phyloP scores from a whole-genome alignment of 2,329 filamentous ascomycete genomes.

The Chaetomium sp. region DNA sequence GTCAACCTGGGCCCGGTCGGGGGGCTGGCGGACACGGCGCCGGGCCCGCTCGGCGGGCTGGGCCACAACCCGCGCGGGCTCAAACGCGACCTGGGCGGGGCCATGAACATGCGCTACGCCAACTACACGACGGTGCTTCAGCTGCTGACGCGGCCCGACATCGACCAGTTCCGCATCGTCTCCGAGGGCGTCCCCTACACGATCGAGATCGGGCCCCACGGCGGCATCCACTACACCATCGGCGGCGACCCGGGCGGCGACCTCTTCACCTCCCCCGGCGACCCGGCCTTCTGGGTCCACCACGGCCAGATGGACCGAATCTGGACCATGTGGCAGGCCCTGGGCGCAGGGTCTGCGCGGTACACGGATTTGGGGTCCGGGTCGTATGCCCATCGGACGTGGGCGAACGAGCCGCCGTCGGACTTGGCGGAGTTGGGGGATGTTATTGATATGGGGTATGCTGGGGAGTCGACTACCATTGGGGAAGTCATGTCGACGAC shows the following conservation, averaged over 20 bases:
- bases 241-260: constrained; percentile 42
- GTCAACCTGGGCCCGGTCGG: constrained; percentile 46
- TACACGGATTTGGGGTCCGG: constrained; percentile 36
- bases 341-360: constrained; percentile 25
- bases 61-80: constrained; percentile 29
- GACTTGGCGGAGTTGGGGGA: constrained; percentile 34
- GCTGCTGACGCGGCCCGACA: constrained; percentile 19
- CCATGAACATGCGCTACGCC: constrained; percentile 36
- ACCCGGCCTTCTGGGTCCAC: constrained; percentile 30
- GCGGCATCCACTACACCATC: constrained; percentile 39
- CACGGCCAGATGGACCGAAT: constrained; percentile 30
- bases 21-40: constrained; percentile 29
- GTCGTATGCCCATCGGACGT: constrained; percentile 38
- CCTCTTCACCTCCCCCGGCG: constrained; percentile 31
- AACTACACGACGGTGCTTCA: constrained; percentile 37
- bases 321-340: constrained; percentile 30
- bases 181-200: constrained; percentile 33
- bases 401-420: constrained; percentile 38
- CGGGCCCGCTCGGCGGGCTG: constrained; percentile 25
- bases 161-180: constrained; percentile 26
- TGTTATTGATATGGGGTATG: constrained; percentile 39
- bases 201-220: constrained; percentile 35
- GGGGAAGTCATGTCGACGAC: constrained; percentile 39
- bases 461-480: constrained; percentile 35
- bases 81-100: constrained; percentile 27